phyloP scores from a whole-genome alignment of 441 rosid species.

The Pelargonium citronellum region DNA sequence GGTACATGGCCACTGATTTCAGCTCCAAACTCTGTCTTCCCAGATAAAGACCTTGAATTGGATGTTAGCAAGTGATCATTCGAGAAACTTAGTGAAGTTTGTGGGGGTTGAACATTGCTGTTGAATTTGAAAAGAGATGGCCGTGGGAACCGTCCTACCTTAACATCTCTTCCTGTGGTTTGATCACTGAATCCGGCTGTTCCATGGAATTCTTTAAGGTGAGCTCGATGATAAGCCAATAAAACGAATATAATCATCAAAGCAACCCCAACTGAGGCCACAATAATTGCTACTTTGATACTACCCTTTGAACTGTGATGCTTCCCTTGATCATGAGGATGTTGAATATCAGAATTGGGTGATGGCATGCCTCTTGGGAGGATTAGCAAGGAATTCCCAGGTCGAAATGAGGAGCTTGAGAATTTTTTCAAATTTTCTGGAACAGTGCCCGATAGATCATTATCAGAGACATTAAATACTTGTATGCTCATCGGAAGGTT shows the following conservation, averaged over 20 bases:
- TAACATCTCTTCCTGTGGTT: slow-evolving; percentile 43
- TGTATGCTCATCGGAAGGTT: slow-evolving; percentile 50
- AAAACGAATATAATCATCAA: slow-evolving; percentile 57
- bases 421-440: slow-evolving; percentile 53
- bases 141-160: slow-evolving; percentile 50
- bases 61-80: slow-evolving; percentile 79
- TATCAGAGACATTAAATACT: slow-evolving; percentile 67
- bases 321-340: slow-evolving; percentile 15
- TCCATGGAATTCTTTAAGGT: slow-evolving; percentile 56
- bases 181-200: slow-evolving; percentile 46
- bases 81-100: slow-evolving; percentile 72
- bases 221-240: slow-evolving; percentile 65
- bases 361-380: slow-evolving; percentile 28
- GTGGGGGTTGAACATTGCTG: slow-evolving; percentile 45
- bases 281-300: slow-evolving; percentile 57
- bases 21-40: slow-evolving; percentile 41
- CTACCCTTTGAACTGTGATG: slow-evolving; percentile 41
- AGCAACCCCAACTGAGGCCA: slow-evolving; percentile 65
- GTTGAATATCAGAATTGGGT: slow-evolving; percentile 23
- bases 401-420: slow-evolving; percentile 50
- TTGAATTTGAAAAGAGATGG: slow-evolving; percentile 65
- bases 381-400: slow-evolving; percentile 52
- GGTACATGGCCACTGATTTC: slow-evolving; percentile 59
- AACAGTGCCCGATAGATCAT: slow-evolving; percentile 62
- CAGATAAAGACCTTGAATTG: slow-evolving; percentile 73